Evolutionary conservation across 2,329 filamentous ascomycete genomes (phyloP), one percentile per base, ranked within the genome.

Genomic region (Dactylellina parvicollis): DNA sequence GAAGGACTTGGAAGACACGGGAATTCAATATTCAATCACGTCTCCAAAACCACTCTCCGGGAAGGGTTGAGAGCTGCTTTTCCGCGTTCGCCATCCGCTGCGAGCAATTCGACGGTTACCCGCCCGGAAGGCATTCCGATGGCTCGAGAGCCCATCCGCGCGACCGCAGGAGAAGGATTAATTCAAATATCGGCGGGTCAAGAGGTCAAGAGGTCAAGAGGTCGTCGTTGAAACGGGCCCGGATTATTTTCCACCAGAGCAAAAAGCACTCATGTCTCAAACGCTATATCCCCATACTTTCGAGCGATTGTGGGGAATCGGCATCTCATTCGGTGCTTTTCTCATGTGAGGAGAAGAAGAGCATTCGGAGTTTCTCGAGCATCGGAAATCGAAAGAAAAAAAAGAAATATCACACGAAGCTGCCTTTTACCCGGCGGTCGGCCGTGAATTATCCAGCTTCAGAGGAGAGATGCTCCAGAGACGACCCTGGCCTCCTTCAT

Each of bases 71-170:
- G 3, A 9, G 20, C 26, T 49, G 57, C 52, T 46, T 34, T 40
- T 32, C 30, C 59, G 24, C 24, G 34, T 44, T 34, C 26, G 57
- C 34, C 22, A 40, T 64, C 32, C 10, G 32, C 22, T 60, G 40
- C n/a, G n/a, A n/a, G n/a, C 67, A 57, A 72, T 72, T 72, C 67
- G 67, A 72, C 30, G 44, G 59, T 47, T 72, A 72, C 67, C 67
- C 67, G 67, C 67, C 60, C 67, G 52, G 67, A 65, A 59, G 50
- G 16, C 46, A 38, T 72, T 65, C 59, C 60, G 60, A 62, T 40
- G 28, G 24, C 26, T 54, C 47, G 24, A 70, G 10, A 14, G 46
- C 44, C 44, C 22, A 62, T 46, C 59, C n/a, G n/a, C n/a, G n/a
- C n/a, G n/a, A n/a, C n/a, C n/a, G n/a, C n/a, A n/a, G n/a, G n/a